Base-by-base conservation (phyloP, 176 grass and related monocot genomes). In the Carex kokanica region DNA sequence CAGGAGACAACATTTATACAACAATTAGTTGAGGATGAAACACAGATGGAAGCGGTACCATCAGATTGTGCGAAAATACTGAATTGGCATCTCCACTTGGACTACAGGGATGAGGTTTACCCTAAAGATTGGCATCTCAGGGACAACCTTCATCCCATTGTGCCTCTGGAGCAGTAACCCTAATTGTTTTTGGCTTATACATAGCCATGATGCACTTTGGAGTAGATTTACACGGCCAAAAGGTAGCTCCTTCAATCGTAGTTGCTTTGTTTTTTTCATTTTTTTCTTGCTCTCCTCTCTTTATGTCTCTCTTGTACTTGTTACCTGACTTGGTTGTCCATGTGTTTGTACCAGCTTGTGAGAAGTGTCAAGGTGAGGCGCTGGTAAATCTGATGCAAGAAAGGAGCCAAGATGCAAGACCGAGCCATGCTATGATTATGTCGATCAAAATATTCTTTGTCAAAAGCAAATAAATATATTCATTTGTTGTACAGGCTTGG, bases 21-120 rank as follows among this genome's bases (percentile, higher is more conserved):
- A 83, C 91, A 93, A 77, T 88, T 99, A 86, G 82, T 99, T 61
- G 93, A 99, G 87, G 97, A 99, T 88, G 93, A 99, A 84, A 92
- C 88, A 85, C 89, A 96, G 90, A 99, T 95, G 97, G 97, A 99
- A 90, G 97, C 86, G 21, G 43, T 99, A 75, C 91, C 97, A 51
- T 86, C 80, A 86, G 91, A 93, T 85, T 99, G 93, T 88, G 91
- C 86, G 21, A 85, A 89, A 81, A 92, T 99, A 90, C 88, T 99
- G 91, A 96, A 99, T 81, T 99, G 97, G 93, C 97, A 99, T 91
- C 89, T 96, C 81, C 97, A 94, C 83, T 87, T 92, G 70, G 97
- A 86, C 79, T 86, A 88, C 83, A 86, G 86, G 61, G 75, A 90
- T 79, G 83, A 87, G 63, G 86, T 83, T 32, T 99, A 99, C 91